Base-by-base conservation (phyloP, 2,329 filamentous ascomycete species). In the Metarhizium humberi region DNA sequence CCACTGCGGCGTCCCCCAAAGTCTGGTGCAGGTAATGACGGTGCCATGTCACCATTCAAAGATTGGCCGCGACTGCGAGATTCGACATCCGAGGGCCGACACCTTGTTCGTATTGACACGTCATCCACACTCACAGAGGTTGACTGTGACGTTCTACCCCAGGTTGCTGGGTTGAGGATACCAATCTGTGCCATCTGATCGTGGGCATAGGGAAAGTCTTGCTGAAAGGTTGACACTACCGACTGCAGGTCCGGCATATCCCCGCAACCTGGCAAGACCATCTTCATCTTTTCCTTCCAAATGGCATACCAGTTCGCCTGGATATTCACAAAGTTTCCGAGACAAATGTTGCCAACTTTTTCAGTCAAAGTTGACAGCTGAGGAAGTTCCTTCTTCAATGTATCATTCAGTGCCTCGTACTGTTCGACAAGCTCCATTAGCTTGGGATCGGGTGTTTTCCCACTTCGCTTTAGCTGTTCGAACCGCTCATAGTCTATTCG, bases 371-470 rank as follows among this genome's bases (percentile, higher is more conserved):
- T 73, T 52, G 94, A 95, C 16, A 99, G 79, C 67, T 86, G 86
- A 1, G 92, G 92, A 50, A 99, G 78, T 67, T 97, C 92, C 61
- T 92, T 87, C 71, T 96, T 96, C 57, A 97, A 78, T 0, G 92
- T 90, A 59, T 96, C 90, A 66, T 97, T 97, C 57, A 99, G 77
- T 7, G 91, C 90, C 45, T 89, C 81, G 69, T 96, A 99, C 67
- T 95, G 87, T 64, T 96, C 90, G 20, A 91, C 90, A 43, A 88
- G 82, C 62, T 95, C 90, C 16, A 82, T 77, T 4, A 92, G 86
- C 68, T 92, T 94, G 64, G 90, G 87, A 68, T 97, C 92, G 13
- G 90, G 78, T 62, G 90, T 95, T 70, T 95, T 92, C 59, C 90
- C 90, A 38, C 83, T 79, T 48, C 90, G 88, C 65, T 87, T 86